Conservation (phyloP, 2,329 filamentous ascomycete genomes). For the Aureobasidium namibiae region DNA sequence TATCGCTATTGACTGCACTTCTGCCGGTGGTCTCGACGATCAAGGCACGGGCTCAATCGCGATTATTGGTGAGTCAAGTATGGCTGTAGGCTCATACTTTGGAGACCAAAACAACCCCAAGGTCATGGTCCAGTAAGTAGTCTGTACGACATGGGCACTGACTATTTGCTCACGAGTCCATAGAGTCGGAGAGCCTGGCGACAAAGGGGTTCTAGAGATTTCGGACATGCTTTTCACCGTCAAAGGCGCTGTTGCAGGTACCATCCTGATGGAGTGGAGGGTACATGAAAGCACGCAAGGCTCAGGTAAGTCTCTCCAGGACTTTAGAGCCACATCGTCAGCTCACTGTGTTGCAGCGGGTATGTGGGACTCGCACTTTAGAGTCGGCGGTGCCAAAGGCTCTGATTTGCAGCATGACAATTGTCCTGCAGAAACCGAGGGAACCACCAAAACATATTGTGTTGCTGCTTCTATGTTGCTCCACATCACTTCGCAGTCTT, state of each 20-base stretch:
- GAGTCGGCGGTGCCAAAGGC: conserved; percentile 29
- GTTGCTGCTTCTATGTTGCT: conserved; percentile 34
- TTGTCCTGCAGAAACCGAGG: conserved; percentile 16
- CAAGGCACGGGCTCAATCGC: conserved; percentile 15
- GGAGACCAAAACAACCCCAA: conserved; percentile 35
- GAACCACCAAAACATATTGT: conserved; percentile 28
- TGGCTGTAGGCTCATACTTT: conserved; percentile 40
- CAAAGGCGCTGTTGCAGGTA: conserved; percentile 36
- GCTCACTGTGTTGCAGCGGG: conserved; percentile 25
- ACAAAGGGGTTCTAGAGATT: conserved; percentile 43
- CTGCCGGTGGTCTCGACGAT: not conserved
- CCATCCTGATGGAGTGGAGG: conserved; percentile 43
- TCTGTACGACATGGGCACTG: no score
- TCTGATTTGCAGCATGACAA: conserved; percentile 31
- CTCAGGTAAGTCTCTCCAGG: not conserved
- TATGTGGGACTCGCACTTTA: conserved; percentile 28
- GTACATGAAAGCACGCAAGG: conserved; percentile 39
- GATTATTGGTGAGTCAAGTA: conserved; percentile 49
- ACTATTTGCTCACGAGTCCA: no score
- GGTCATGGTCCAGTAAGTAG: conserved; percentile 35
- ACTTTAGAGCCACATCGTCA: no score
- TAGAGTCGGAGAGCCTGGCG: conserved; percentile 42
- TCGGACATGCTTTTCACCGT: conserved; percentile 47
- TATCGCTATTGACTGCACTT: conserved; percentile 55
- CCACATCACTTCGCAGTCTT: conserved; percentile 39